Conservation (phyloP, 2,329 filamentous ascomycete species). For the Ascosphaera aggregata region DNA sequence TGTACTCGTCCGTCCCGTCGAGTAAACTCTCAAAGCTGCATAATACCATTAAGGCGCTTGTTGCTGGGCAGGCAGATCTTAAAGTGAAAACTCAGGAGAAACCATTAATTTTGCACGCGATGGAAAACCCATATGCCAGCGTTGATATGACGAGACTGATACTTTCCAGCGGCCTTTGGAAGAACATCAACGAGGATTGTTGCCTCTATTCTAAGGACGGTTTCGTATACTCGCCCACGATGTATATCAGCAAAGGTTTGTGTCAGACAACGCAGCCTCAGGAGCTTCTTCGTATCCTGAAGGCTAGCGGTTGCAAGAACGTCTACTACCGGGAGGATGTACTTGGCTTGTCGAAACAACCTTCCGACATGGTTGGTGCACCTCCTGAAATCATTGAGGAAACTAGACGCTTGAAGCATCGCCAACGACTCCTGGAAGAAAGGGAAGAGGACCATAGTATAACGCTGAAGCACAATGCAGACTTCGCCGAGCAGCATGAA, state of each 20-base stretch:
- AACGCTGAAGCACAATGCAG: conserved; percentile 3
- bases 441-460: conserved; percentile 6
- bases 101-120: conserved; percentile 34
- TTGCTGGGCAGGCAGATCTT: conserved; percentile 27
- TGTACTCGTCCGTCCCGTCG: conserved; percentile 27
- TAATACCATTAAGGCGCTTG: conserved; percentile 32
- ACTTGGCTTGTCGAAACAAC: conserved; percentile 2
- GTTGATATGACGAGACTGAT: conserved; percentile 32
- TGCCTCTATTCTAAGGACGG: conserved; percentile 30
- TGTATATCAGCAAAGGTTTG: conserved; percentile 26
- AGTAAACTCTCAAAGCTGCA: conserved; percentile 24
- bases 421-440: conserved; percentile 4
- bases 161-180: conserved; percentile 41
- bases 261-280: conserved; percentile 3
- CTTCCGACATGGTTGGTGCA: conserved; percentile 7
- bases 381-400: conserved; percentile 5
- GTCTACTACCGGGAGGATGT: conserved; percentile 5
- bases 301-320: conserved; percentile 6
- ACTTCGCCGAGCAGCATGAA: conserved; percentile 4
- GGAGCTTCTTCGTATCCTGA: conserved; percentile 5
- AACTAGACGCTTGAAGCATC: neutral
- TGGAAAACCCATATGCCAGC: conserved; percentile 30
- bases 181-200: conserved; percentile 35
- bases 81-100: conserved; percentile 19
- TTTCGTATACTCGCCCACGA: conserved; percentile 39